Percentiles rank a stretch among this genome's conserved stretches.
These are phyloP conservation scores for Mycena chlorophos DNA, from an alignment of 768 basidiomycete genomes.

Conservation along the genomic window DNA sequence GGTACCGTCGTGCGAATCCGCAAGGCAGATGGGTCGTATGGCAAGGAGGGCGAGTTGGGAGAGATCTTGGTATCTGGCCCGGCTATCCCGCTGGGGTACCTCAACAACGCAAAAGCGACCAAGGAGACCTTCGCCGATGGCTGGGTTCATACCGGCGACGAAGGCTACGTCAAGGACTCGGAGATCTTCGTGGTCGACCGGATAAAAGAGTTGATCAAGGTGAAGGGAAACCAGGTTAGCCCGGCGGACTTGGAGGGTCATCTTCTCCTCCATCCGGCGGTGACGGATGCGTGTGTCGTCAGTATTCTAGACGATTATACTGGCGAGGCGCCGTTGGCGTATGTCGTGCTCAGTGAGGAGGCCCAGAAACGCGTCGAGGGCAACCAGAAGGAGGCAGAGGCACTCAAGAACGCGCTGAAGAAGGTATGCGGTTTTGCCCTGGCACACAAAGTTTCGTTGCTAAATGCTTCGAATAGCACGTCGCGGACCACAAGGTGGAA, in stretches of 20 bases:
- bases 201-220: constrained; percentile 76
- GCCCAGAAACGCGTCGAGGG: constrained; percentile 37
- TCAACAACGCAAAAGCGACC: constrained; percentile 59
- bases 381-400: constrained; percentile 33
- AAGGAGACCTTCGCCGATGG: constrained; percentile 63
- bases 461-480: constrained; percentile 44
- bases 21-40: constrained; percentile 57
- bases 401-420: constrained; percentile 46
- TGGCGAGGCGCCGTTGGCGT: constrained; percentile 75
- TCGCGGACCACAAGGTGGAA: constrained; percentile 54
- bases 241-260: constrained; percentile 71
- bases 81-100: constrained; percentile 59
- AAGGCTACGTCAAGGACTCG: constrained; percentile 63
- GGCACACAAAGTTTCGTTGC: background rate
- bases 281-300: constrained; percentile 64
- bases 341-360: constrained; percentile 53
- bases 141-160: constrained; percentile 64
- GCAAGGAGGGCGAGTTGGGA: constrained; percentile 58
- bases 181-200: constrained; percentile 75
- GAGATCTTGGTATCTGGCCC: constrained; percentile 64
- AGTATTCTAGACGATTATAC: constrained; percentile 71
- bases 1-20: constrained; percentile 58
- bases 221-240: constrained; percentile 53
- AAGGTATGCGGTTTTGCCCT: constrained; percentile 48
- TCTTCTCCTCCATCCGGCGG: constrained; percentile 59